Evolutionary conservation across 345 rosid genomes (phyloP), one percentile per base, ranked within the genome.

Genomic region (Ceriops tagal): DNA sequence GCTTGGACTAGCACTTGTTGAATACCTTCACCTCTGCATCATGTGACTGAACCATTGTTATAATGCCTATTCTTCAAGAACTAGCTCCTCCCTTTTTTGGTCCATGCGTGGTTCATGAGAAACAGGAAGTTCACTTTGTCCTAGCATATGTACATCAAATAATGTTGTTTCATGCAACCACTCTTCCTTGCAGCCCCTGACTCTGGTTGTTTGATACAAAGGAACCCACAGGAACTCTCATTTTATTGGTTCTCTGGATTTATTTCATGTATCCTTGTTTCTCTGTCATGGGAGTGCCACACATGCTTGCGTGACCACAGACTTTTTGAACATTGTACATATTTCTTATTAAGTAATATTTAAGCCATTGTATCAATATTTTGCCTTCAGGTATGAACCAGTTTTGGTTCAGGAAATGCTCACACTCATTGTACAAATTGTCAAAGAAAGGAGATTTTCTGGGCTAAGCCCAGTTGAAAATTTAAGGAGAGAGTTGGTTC

Each of bases 371-470:
- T 60, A 65, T 77, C 58, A 49, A 58, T 51, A 24, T 58, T 53
- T 18, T 73, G 16, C 72, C 72, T 79, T 74, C 89, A 95, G 99
- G 87, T 89, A 85, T 67, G 98, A 95, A 77, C 86, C 92, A 58
- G 86, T 84, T 81, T 82, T 95, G 61, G 87, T 87, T 65, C 86
- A 84, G 79, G 96, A 92, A 82, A 90, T 95, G 99, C 93, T 95
- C 73, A 81, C 80, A 70, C 88, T 95, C 74, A 77, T 95, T 32
- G 75, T 92, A 72, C 99, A 95, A 80, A 84, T 95, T 53, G 76
- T 95, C 70, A 93, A 86, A 81, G 99, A 95, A 84, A 85, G 99
- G 80, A 83, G 89, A 64, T 92, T 92, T 78, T 92, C 91, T 75
- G 98, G 99, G 70, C 72, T 80, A 67, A 81, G 79, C 60, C 76